A percentile compares a stretch with the other conserved stretches of the same genome.
Evolutionary conservation across 805 yeast genomes (phyloP).

Genomic region (Candida sanyiensis): DNA sequence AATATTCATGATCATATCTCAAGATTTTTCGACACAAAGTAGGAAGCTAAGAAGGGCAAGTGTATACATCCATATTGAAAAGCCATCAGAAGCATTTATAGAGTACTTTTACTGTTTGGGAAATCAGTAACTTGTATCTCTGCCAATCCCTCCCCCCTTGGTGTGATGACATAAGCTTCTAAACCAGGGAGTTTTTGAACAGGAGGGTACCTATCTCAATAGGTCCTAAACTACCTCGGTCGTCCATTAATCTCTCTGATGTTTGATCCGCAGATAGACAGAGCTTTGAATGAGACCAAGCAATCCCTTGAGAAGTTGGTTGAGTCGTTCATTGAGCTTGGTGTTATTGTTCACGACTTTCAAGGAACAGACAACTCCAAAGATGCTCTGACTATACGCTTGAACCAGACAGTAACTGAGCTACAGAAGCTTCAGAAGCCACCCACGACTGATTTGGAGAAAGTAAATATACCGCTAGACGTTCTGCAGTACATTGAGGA

Average conservation of each 20-base stretch:
- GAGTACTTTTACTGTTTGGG: too few species aligned
- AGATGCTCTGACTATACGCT: slow-evolving; percentile 39
- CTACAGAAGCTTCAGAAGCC: slow-evolving; percentile 30
- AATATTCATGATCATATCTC: too few species aligned
- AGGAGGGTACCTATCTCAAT: too few species aligned
- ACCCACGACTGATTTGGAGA: slow-evolving; percentile 29
- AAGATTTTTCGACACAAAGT: too few species aligned
- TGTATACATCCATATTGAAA: too few species aligned
- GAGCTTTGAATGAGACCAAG: slow-evolving; percentile 26
- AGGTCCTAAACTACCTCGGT: too few species aligned
- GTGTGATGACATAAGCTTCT: too few species aligned
- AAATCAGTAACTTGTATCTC: too few species aligned
- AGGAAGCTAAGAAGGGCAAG: too few species aligned
- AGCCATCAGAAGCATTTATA: too few species aligned
- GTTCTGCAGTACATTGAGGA: slow-evolving; percentile 90
- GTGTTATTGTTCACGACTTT: slow-evolving; percentile 88
- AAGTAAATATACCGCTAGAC: slow-evolving; percentile 64
- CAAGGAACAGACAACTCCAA: slow-evolving; percentile 83
- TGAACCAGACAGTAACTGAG: slow-evolving; percentile 39
- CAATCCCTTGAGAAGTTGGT: slow-evolving; percentile 44
- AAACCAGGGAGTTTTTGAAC: too few species aligned
- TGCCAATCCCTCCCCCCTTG: too few species aligned
- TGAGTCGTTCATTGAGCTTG: slow-evolving; percentile 83
- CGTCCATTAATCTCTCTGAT: background rate
- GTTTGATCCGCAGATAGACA: slow-evolving; percentile 19